Conservation (phyloP, 495 filamentous ascomycete genomes). For the Annulohypoxylon maeteangense region DNA sequence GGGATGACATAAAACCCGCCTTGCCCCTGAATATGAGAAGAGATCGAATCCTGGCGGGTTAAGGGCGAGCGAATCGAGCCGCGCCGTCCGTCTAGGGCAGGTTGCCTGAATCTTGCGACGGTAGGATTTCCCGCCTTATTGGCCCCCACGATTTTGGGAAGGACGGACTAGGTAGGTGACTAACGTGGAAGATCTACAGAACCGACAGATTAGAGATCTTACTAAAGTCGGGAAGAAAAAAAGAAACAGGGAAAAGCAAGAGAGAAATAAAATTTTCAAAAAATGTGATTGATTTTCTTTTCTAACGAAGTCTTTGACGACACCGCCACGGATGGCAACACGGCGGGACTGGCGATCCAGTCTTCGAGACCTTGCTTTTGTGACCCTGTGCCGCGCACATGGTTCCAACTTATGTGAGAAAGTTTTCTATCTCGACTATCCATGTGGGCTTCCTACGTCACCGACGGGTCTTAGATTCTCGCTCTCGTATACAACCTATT, state of each 20-base stretch:
- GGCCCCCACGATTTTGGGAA: conserved; percentile 10
- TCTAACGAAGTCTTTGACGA: not conserved
- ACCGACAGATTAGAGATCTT: conserved; percentile 2
- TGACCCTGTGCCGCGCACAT: conserved; percentile 13
- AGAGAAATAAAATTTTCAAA: not conserved
- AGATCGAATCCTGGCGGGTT: not conserved
- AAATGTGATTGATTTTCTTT: conserved; percentile 5
- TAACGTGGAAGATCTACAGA: not conserved
- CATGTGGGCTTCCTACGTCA: not conserved
- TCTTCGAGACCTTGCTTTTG: not conserved
- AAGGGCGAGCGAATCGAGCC: conserved; percentile 9
- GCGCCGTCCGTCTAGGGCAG: not conserved
- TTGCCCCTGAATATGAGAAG: not conserved
- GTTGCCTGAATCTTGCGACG: conserved; percentile 12
- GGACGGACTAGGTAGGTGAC: not conserved
- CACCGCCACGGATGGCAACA: conserved; percentile 17
- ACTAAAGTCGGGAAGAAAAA: not conserved
- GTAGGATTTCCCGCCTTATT: conserved; percentile 36
- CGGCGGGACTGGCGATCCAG: conserved; percentile 20
- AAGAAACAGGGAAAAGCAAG: not conserved
- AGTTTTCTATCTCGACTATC: not conserved
- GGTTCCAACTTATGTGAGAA: not conserved
- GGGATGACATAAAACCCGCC: not conserved
- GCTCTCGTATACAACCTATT: not conserved
- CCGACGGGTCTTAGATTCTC: not conserved